phyloP scores from a whole-genome alignment of 225 moss, liverwort and hornwort genomes.

The Pseudisothecium myosuroides region DNA sequence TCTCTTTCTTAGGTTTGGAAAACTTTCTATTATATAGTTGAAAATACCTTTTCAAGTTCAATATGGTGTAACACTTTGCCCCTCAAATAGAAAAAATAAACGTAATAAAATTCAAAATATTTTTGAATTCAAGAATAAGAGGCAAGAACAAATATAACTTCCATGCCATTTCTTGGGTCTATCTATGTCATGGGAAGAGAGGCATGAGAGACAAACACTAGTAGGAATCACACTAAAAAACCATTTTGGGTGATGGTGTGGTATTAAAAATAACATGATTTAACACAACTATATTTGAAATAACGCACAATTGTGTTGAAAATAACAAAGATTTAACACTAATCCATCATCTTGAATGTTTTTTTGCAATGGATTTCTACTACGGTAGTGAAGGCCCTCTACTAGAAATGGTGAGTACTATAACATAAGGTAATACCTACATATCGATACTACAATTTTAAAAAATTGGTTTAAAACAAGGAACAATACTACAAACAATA shows the following conservation, averaged over 20 bases:
- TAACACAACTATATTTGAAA: too few species aligned
- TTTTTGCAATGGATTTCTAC: too few species aligned
- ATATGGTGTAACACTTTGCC: neutral
- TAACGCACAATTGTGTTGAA: neutral
- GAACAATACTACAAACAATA: neutral
- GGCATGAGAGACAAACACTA: neutral
- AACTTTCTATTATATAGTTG: neutral
- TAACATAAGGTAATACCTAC: neutral
- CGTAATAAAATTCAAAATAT: neutral
- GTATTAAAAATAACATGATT: neutral
- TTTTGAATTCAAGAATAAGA: neutral
- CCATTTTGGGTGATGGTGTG: neutral
- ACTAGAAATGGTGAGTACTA: neutral
- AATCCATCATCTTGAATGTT: neutral
- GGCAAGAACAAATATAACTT: neutral
- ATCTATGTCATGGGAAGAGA: neutral
- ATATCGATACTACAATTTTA: neutral
- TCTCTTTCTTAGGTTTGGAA: neutral
- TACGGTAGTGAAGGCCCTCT: too few species aligned
- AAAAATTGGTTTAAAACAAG: too few species aligned
- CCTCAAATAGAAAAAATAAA: neutral
- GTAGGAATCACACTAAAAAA: neutral
- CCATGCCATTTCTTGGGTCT: neutral
- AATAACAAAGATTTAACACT: neutral
- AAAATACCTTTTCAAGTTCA: neutral